phyloP scores from a whole-genome alignment of 495 filamentous ascomycete species.

The Cairneyella variabilis region DNA sequence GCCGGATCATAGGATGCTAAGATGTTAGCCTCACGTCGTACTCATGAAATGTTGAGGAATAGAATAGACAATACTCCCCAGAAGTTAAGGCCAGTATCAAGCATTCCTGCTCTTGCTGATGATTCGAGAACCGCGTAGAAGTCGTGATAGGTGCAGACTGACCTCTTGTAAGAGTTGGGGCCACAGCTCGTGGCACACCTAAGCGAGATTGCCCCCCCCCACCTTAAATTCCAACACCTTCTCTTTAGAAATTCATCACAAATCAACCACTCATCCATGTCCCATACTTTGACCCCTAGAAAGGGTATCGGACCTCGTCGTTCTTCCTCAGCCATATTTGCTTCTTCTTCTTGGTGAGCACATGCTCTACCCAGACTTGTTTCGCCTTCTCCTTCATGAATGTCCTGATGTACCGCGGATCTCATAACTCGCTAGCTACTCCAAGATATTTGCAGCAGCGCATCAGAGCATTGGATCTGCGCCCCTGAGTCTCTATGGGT shows the following conservation, averaged over 20 bases:
- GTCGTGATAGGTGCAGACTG: neutral
- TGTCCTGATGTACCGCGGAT: constrained; percentile 81
- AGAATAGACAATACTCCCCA: too few relatives aligned
- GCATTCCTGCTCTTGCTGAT: too few relatives aligned
- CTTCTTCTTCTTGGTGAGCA: constrained; percentile 76
- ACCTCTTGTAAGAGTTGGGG: too few relatives aligned
- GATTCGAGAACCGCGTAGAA: too few relatives aligned
- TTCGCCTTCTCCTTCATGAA: constrained; percentile 59
- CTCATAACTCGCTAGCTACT: constrained; percentile 93
- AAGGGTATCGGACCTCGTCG: constrained; percentile 73
- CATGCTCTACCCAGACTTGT: constrained; percentile 81
- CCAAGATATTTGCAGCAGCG: constrained; percentile 97
- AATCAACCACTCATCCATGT: too few relatives aligned
- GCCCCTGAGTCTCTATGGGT: constrained; percentile 96
- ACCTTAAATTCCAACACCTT: neutral
- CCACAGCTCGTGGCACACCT: too few relatives aligned
- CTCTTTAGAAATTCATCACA: too few relatives aligned
- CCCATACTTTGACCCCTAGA: constrained; percentile 58
- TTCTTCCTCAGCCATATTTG: constrained; percentile 88
- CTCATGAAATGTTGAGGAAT: too few relatives aligned
- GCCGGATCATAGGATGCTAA: too few relatives aligned
- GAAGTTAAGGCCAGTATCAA: too few relatives aligned
- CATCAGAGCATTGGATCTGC: constrained; percentile 96
- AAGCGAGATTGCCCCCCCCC: too few relatives aligned
- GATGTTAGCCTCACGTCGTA: too few relatives aligned